Conservation (phyloP, 2,329 filamentous ascomycete genomes). For the Epicoccum nigrum region DNA sequence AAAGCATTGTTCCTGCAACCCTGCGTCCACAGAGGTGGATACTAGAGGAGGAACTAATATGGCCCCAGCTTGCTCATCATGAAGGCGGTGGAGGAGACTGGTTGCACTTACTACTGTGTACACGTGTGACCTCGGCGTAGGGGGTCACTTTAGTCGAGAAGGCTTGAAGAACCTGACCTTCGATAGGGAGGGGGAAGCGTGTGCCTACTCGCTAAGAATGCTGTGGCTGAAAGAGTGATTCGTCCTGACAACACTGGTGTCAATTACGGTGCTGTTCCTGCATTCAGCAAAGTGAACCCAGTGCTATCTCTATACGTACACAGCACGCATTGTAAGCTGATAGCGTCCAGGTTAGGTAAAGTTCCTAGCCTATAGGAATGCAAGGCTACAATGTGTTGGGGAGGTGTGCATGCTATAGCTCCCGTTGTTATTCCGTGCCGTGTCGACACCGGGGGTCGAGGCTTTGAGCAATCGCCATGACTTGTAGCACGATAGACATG, state of each 20-base stretch:
- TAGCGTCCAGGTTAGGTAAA: neutral
- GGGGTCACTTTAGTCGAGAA: neutral
- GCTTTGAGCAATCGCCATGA: neutral
- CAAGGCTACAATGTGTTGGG: constrained; percentile 1
- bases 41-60: constrained; percentile 35
- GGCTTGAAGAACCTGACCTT: neutral
- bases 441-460: neutral
- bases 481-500: neutral
- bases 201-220: too few relatives aligned
- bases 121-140: neutral
- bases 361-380: neutral
- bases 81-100: neutral
- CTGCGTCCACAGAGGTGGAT: constrained; percentile 1
- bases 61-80: constrained; percentile 47
- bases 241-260: neutral
- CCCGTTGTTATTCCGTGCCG: neutral
- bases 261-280: constrained; percentile 8
- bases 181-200: too few relatives aligned
- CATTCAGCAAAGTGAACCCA: neutral
- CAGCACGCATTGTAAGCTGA: constrained; percentile 2
- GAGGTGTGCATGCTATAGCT: neutral
- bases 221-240: neutral
- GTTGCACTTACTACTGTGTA: constrained; percentile 22
- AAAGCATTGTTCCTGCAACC: constrained; percentile 33
- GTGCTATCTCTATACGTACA: neutral